phyloP scores from a whole-genome alignment of 225 moss, liverwort and hornwort genomes.

The Takakia lepidozioides region DNA sequence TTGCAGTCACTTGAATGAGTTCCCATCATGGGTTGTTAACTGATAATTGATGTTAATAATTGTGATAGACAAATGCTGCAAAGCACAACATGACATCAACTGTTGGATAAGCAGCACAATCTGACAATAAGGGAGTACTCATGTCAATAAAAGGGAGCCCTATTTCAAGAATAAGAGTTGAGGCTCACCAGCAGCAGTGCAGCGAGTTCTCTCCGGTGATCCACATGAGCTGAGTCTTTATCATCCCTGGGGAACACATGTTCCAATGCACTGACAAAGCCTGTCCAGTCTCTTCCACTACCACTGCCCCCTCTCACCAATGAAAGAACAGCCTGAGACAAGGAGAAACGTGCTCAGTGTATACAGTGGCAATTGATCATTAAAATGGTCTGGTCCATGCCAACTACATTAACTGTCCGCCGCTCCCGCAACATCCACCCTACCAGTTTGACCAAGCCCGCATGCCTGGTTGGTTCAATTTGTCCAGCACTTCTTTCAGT shows the following conservation, averaged over 20 bases:
- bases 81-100: not conserved
- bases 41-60: not conserved
- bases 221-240: conserved; percentile 19
- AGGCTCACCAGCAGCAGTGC: conserved; percentile 37
- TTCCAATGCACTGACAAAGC: conserved; percentile 36
- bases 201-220: conserved; percentile 58
- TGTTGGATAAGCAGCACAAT: not conserved
- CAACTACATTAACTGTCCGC: too few species aligned
- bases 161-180: not conserved
- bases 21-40: not conserved
- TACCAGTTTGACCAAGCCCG: not conserved
- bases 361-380: too few species aligned
- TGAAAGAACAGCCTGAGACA: conserved; percentile 68
- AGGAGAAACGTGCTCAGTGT: too few species aligned
- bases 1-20: too few species aligned
- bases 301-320: conserved; percentile 31
- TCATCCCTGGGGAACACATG: conserved; percentile 43
- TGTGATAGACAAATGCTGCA: not conserved
- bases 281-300: conserved; percentile 45
- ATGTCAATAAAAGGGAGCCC: too few species aligned
- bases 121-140: not conserved
- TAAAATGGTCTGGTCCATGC: too few species aligned
- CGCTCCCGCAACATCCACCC: not conserved
- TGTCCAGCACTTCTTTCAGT: too few species aligned
- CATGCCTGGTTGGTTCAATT: too few species aligned